Base-by-base conservation (phyloP, 192 early-diverging fungal species). In the Thamnidium elegans region DNA sequence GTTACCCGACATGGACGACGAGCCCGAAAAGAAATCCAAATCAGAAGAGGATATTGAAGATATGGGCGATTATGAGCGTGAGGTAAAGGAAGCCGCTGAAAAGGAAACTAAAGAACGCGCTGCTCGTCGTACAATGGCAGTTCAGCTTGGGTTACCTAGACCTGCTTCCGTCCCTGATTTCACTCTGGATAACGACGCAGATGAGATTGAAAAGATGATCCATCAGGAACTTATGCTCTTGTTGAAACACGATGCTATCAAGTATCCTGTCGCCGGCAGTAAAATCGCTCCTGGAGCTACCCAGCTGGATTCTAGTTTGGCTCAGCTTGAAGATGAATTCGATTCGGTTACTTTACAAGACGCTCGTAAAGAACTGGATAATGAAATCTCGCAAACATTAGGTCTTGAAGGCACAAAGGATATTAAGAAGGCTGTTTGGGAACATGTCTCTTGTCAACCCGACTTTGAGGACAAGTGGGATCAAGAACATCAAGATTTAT, bases 131-230 rank as follows among this genome's bases (percentile, higher is more conserved):
- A 88, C 85, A 20, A 83, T 88, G 51, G 83, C 88, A 39, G 87
- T 98, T 10, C 88, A 94, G 69, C 83, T 79, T 3, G 79, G 75
- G 21, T 76, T 96, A 21, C 93, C 92, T 10, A 84, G 95, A 4
- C 95, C 95, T 17, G 32, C 48, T 3, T 13, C 61, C 3, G 63
- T 78, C 10, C 56, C 73, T 20, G 61, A 39, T 3, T 36, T 66
- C 4, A 53, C 52, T n/a, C 58, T 73, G 6, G 59, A 68, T 13
- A 23, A 61, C 10, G 71, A 79, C 21, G 47, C 70, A 11, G 56
- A 47, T 9, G 67, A 79, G 14, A 79, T 85, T 8, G 79, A 88
- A 39, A 55, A 66, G 1, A 58, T 94, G 69, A 80, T 97, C 31
- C 73, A 79, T 50, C 63, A 82, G 32, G 95, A 97, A 70, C 85